Evolutionary conservation across 1,139 yeast genomes (phyloP).

Genomic region (Candida albicans): DNA sequence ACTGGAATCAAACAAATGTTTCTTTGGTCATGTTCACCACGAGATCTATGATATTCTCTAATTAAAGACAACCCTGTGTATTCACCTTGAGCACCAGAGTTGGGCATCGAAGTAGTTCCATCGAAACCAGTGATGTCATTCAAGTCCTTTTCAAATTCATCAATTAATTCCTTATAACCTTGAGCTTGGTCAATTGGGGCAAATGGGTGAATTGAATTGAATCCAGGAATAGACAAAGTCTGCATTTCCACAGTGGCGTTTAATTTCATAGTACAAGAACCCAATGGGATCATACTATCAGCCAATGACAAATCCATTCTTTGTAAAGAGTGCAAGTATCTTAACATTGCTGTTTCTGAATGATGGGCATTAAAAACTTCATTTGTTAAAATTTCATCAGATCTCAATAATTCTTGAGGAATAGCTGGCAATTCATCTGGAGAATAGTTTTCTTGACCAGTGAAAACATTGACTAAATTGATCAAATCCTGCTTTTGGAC

Average conservation of each 20-base stretch:
- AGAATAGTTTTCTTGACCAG: constrained; percentile 28
- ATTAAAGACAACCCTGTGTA: constrained; percentile 91
- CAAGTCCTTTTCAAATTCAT: constrained; percentile 78
- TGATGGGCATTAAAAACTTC: constrained; percentile 86
- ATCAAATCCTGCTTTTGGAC: constrained; percentile 63
- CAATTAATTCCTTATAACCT: constrained; percentile 76
- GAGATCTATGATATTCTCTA: constrained; percentile 69
- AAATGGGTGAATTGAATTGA: constrained; percentile 85
- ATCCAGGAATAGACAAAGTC: constrained; percentile 93
- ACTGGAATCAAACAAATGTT: constrained; percentile 93
- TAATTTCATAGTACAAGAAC: constrained; percentile 97
- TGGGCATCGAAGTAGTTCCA: constrained; percentile 91
- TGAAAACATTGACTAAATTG: constrained; percentile 59
- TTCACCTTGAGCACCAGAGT: constrained; percentile 98
- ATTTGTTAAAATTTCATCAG: constrained; percentile 63
- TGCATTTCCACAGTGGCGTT: constrained; percentile 95
- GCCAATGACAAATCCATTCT: constrained; percentile 89
- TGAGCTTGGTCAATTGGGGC: constrained; percentile 83
- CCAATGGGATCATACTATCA: constrained; percentile 94
- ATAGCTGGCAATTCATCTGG: constrained; percentile 48
- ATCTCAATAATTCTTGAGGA: constrained; percentile 57
- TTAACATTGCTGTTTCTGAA: constrained; percentile 90
- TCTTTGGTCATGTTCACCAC: constrained; percentile 67
- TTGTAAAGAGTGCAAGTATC: constrained; percentile 85
- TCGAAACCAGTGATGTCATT: constrained; percentile 95